A percentile compares a stretch with the other conserved stretches of the same genome.
Conservation (phyloP, 495 filamentous ascomycete species). For the Hypoxylon trugodes region DNA sequence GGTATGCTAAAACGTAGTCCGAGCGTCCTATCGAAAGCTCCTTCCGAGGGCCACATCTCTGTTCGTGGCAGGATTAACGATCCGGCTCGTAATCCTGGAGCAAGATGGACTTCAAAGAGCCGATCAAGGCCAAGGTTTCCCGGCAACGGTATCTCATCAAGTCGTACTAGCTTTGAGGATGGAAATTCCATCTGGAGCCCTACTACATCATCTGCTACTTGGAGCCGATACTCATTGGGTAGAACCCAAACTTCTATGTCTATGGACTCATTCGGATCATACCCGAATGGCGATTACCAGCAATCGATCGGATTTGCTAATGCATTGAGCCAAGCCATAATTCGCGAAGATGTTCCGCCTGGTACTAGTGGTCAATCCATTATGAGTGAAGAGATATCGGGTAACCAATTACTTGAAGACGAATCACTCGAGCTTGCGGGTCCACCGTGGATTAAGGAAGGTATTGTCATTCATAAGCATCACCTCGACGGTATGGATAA, state of each 20-base stretch:
- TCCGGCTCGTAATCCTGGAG: conserved; percentile 64
- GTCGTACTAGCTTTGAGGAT: conserved; percentile 92
- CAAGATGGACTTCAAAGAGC: conserved; percentile 83
- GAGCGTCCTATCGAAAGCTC: conserved; percentile 89
- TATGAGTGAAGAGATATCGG: conserved; percentile 61
- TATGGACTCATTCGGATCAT: conserved; percentile 87
- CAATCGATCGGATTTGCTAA: conserved; percentile 98
- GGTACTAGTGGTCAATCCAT: conserved; percentile 61
- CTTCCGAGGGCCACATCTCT: conserved; percentile 75
- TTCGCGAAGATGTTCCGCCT: conserved; percentile 81
- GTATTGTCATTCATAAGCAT: conserved; percentile 94
- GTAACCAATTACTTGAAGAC: conserved; percentile 83
- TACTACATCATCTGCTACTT: conserved; percentile 76
- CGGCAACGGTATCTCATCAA: conserved; percentile 87
- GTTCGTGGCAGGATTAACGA: conserved; percentile 75
- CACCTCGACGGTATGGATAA: conserved; percentile 90
- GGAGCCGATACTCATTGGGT: conserved; percentile 93
- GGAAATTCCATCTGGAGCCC: conserved; percentile 91
- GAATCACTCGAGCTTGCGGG: conserved; percentile 89
- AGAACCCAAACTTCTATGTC: conserved; percentile 91
- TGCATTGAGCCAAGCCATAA: conserved; percentile 94
- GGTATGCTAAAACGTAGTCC: conserved; percentile 82
- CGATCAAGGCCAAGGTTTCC: conserved; percentile 84
- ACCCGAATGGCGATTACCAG: conserved; percentile 84
- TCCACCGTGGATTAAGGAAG: conserved; percentile 97